Base-by-base conservation (phyloP, 2,329 filamentous ascomycete genomes). In the Dactylellina sp. region DNA sequence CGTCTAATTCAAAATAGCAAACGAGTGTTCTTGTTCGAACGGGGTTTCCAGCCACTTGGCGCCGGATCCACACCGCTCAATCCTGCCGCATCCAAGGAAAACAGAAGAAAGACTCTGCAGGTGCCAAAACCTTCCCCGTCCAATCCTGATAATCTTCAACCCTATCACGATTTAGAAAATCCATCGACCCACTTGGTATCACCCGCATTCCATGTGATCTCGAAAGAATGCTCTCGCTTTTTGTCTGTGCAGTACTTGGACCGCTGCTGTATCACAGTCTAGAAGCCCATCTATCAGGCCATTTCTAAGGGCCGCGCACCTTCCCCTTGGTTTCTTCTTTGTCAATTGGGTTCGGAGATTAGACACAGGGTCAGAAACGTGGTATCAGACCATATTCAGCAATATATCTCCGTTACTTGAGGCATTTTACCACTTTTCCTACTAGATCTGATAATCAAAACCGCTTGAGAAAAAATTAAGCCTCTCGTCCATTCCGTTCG, bases 381-480 rank as follows among this genome's bases (percentile, higher is more conserved):
- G 32, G 53, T 35, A 39, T 62, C 49, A 61, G 49, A 28, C 55
- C 63, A 68, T 47, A 53, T 12, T 35, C 35, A 60, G 49, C 46
- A 68, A 39, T 56, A 70, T 55, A 70, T 70, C 64, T 70, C 64
- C 64, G 64, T 16, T 16, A 37, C 20, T 49, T 59, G 63, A 68
- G 53, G 46, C 47, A 59, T 53, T 60, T 60, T 61, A 32, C 9
- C 28, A 9, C 9, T 32, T 32, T 5, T 32, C 5, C 4, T 4
- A 32, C 28, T 25, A 61, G 57, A 61, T 61, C 57, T 32, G 28
- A 32, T n/a, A 42, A 42, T 42, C 39, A 37, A 37, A 37, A 14
- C 35, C 59, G 35, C 49, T 47, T 28, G 0, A 12, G 37, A 16
- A 46, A 61, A 49, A 40, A 46, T 39, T 28, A 24, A 37, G 18